Evolutionary conservation across 352 stramenopile genomes (phyloP).

Genomic region (Globisporangium acanthophoron): DNA sequence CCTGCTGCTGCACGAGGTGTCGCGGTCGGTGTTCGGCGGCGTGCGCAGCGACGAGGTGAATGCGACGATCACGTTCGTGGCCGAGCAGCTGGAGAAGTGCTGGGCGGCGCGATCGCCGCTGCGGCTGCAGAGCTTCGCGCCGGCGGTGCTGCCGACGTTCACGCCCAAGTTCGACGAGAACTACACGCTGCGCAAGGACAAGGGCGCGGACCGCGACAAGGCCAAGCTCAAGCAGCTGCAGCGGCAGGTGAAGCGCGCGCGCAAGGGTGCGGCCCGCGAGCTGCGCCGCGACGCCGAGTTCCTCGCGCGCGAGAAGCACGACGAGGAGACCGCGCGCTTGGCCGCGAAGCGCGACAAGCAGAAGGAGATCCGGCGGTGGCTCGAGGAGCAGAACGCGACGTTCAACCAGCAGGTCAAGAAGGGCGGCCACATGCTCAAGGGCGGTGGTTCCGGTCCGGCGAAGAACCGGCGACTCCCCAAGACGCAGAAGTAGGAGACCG

Average conservation of each 20-base stretch:
- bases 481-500: constrained; percentile 25
- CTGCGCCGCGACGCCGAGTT: constrained; percentile 93
- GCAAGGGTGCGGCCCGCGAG: constrained; percentile 94
- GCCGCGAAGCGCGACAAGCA: constrained; percentile 88
- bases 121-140: constrained; percentile 71
- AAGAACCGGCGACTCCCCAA: constrained; percentile 51
- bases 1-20: constrained; percentile 55
- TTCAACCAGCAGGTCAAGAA: constrained; percentile 97
- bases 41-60: constrained; percentile 30
- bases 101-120: constrained; percentile 51
- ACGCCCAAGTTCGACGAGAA: constrained; percentile 89
- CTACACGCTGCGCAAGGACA: constrained; percentile 91
- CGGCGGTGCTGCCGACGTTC: constrained; percentile 69
- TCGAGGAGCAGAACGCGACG: constrained; percentile 95
- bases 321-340: constrained; percentile 76
- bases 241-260: constrained; percentile 95
- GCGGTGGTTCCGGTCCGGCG: constrained; percentile 76
- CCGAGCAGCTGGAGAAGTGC: constrained; percentile 35
- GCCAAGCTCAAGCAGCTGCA: constrained; percentile 89
- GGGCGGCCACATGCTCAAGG: constrained; percentile 93
- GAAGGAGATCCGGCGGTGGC: constrained; percentile 94
- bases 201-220: constrained; percentile 72
- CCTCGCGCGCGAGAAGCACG: constrained; percentile 90
- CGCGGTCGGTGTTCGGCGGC: constrained; percentile 27
- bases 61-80: constrained; percentile 37